Conservation (phyloP, 805 yeast species). For the Gaillardinia entomophila region DNA sequence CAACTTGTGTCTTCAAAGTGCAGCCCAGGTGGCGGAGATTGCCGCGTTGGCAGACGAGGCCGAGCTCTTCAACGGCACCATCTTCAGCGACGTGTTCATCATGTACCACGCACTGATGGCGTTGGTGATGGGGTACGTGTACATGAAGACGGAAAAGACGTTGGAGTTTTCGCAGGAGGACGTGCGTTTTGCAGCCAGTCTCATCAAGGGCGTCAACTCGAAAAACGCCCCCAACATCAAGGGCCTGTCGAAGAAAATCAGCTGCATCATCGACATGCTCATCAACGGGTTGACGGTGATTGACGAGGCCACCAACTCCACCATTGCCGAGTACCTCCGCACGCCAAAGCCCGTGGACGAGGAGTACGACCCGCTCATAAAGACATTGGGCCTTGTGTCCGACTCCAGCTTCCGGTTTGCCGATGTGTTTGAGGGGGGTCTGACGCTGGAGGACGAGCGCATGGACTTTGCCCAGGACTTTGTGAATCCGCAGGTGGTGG, state of each 20-base stretch:
- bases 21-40: conserved; percentile 33
- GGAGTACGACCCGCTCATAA: background rate
- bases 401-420: too few species aligned
- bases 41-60: conserved; percentile 26
- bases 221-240: background rate
- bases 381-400: background rate
- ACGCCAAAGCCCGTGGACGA: background rate
- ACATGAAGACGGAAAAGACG: conserved; percentile 8
- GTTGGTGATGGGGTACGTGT: conserved; percentile 34
- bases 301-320: background rate
- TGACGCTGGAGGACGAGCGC: too few species aligned
- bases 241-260: background rate
- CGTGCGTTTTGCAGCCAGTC: background rate
- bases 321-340: background rate
- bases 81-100: conserved; percentile 39
- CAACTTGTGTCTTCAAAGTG: conserved; percentile 34
- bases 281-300: background rate
- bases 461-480: too few species aligned
- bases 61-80: conserved; percentile 39
- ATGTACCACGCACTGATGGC: conserved; percentile 40
- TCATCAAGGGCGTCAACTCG: background rate
- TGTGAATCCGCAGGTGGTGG: too few species aligned
- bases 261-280: background rate
- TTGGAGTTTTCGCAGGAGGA: background rate
- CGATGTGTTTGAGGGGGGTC: too few species aligned